Conservation (phyloP, 306 rosid species). For the Vigna unguiculata region DNA sequence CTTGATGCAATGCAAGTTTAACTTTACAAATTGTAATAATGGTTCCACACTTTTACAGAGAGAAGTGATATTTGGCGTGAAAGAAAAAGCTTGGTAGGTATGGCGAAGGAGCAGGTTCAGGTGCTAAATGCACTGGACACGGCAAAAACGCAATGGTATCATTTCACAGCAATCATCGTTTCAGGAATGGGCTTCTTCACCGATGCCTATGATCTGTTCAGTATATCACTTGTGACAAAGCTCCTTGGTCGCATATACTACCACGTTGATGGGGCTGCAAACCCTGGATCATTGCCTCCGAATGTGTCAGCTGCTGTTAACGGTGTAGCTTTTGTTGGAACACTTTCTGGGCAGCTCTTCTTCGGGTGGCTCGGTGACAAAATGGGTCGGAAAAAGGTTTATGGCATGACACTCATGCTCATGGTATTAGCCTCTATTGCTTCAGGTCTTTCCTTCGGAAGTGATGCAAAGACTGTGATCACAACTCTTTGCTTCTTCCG, state of each 20-base stretch:
- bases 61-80: too few species aligned
- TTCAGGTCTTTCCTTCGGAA: constrained; percentile 80
- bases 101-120: too few species aligned
- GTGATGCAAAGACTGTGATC: constrained; percentile 59
- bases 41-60: too few species aligned
- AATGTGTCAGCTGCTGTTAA: constrained; percentile 73
- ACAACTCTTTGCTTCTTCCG: constrained; percentile 76
- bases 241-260: constrained; percentile 81
- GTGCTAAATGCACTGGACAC: constrained; percentile 73
- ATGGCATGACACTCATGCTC: constrained; percentile 73
- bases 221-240: constrained; percentile 75
- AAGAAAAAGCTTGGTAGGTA: too few species aligned
- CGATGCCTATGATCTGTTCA: constrained; percentile 79
- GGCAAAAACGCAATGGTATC: constrained; percentile 44
- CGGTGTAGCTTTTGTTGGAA: constrained; percentile 77
- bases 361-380: constrained; percentile 92
- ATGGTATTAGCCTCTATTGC: constrained; percentile 73
- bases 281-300: constrained; percentile 79
- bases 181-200: constrained; percentile 96
- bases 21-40: too few species aligned
- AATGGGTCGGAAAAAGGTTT: constrained; percentile 71
- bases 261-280: constrained; percentile 59
- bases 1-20: too few species aligned
- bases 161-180: constrained; percentile 67
- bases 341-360: constrained; percentile 75